Evolutionary conservation across 2,329 filamentous ascomycete genomes (phyloP).

Genomic region (Teratosphaeria zuluensis): DNA sequence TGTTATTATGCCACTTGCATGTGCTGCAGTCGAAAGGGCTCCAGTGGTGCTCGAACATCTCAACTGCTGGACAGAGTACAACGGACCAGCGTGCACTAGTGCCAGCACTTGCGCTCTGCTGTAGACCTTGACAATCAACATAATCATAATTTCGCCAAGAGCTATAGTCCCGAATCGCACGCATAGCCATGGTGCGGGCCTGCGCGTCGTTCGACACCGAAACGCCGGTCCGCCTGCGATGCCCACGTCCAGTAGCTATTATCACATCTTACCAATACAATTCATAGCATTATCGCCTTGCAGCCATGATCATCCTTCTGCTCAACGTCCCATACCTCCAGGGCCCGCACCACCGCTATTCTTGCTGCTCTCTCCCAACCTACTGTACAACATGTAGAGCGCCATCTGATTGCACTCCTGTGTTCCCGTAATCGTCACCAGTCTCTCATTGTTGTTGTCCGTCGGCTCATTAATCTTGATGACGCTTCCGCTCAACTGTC

Average conservation of each 20-base stretch:
- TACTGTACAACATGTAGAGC: conserved; percentile 97
- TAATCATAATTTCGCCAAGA: neutral
- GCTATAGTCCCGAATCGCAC: neutral
- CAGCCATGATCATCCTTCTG: neutral
- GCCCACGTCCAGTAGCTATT: neutral
- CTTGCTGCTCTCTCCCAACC: conserved; percentile 62
- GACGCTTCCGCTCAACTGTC: conserved; percentile 90
- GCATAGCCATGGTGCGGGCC: neutral
- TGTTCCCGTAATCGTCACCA: conserved; percentile 95
- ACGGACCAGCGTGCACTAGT: neutral
- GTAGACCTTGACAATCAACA: neutral
- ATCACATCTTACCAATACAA: neutral
- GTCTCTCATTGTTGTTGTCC: conserved; percentile 94
- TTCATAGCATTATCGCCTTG: neutral
- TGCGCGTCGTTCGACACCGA: neutral
- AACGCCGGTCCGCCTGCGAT: neutral
- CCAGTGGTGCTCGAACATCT: neutral
- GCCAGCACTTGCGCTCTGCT: no score
- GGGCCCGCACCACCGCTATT: conserved; percentile 27
- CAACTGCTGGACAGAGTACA: neutral
- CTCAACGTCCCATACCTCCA: neutral
- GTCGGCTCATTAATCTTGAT: conserved; percentile 99
- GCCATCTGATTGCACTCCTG: conserved; percentile 99
- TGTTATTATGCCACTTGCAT: neutral
- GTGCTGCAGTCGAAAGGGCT: neutral